Evolutionary conservation across 1,284 basidiomycete genomes (phyloP), one percentile per base, ranked within the genome.

Genomic region (Anthracocystis setariae): DNA sequence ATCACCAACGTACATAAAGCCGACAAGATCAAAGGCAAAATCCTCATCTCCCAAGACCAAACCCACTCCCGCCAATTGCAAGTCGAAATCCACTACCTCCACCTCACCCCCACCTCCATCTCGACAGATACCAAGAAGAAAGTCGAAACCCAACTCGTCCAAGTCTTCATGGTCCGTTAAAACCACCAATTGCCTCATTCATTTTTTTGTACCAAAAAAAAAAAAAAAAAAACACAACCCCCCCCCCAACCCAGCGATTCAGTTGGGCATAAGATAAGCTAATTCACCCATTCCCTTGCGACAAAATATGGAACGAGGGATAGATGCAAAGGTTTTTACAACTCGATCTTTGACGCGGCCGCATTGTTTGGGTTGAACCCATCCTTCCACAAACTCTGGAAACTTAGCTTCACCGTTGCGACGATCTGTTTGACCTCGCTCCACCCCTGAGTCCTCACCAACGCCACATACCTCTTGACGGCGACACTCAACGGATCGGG

Each of bases 31-130:
- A 83, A 86, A 8, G 95, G 95, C 8, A 87, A 85, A 24, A 94
- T 98, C 86, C 88, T 88, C 74, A 93, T 92, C 78, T 87, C 86
- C 56, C 95, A 97, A 85, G 91, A 89, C 74, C 84, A 86, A 21
- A 86, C 85, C n/a, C 97, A 97, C 82, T 89, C 89, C 27, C 86
- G 95, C 48, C 94, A 97, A 79, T 85, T 98, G 46, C 91, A 96
- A 71, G 89, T 95, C 15, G 94, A 97, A 85, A 90, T 98, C 45
- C 92, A 94, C 81, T 97, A 92, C 84, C 51, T 66, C 2, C 55
- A 59, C 29, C 10, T 52, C 2, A 20, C 60, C n/a, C n/a, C n/a
- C n/a, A n/a, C n/a, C n/a, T n/a, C n/a, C n/a, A n/a, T n/a, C n/a
- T n/a, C n/a, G n/a, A 3, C 49, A 29, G 46, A 46, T 21, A 20